Conservation (phyloP, 1,139 yeast genomes). For the Saccharomyces hybrid region DNA sequence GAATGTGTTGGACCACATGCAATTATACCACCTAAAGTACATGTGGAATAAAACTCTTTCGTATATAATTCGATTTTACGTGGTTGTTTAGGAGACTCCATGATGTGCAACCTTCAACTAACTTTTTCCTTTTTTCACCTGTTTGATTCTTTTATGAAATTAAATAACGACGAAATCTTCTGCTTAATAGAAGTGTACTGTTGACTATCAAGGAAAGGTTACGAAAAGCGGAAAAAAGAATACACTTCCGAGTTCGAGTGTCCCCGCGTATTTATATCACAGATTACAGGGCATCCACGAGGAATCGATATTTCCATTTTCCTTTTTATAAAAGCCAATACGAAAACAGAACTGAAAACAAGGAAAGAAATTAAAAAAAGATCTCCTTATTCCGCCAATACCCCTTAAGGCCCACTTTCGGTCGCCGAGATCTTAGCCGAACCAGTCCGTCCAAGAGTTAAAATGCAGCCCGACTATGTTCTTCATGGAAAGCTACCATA, state of each 20-base stretch:
- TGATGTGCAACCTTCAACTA: background rate
- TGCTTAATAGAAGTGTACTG: background rate
- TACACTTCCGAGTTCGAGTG: background rate
- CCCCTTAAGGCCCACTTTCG: background rate
- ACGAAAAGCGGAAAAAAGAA: background rate
- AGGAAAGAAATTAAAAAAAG: background rate
- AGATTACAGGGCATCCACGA: background rate
- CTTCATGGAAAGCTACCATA: background rate
- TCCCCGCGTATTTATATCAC: background rate
- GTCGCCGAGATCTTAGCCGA: background rate
- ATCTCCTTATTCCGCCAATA: background rate
- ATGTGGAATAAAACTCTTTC: constrained; percentile 68
- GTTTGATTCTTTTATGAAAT: background rate
- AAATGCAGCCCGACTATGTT: background rate
- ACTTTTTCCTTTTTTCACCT: background rate
- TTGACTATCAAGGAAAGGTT: background rate
- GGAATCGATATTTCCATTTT: background rate
- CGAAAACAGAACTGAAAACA: background rate
- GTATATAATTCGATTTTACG: constrained; percentile 41
- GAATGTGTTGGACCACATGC: constrained; percentile 98
- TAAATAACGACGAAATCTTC: background rate
- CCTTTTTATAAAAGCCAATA: background rate
- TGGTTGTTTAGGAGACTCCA: background rate
- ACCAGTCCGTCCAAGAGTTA: background rate
- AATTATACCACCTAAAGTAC: constrained; percentile 76